phyloP scores from a whole-genome alignment of 176 grass and related monocot genomes.

The Triticum dicoccoides region DNA sequence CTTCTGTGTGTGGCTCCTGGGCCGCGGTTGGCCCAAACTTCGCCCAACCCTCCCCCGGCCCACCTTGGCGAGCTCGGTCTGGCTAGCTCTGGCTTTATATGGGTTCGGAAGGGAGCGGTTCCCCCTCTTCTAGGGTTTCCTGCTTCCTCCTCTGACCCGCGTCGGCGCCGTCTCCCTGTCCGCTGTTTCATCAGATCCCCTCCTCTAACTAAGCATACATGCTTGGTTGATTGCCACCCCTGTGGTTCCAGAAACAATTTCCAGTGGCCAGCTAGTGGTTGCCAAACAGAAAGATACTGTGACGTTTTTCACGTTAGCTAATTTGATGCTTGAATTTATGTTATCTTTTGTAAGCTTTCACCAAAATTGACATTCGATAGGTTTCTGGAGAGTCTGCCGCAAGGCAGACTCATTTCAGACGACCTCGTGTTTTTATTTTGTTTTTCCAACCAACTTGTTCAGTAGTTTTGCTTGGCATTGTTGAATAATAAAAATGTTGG shows the following conservation, averaged over 20 bases:
- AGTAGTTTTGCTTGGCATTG: neutral
- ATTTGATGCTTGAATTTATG: too few relatives aligned
- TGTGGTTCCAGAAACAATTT: neutral
- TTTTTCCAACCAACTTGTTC: neutral
- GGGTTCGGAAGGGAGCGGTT: too few relatives aligned
- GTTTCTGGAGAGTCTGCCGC: neutral
- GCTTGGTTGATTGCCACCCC: neutral
- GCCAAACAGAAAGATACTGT: neutral
- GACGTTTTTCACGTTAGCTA: neutral
- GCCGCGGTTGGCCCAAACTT: too few relatives aligned
- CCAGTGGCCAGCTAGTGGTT: neutral
- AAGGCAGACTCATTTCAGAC: neutral
- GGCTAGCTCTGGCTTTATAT: too few relatives aligned
- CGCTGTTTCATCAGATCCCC: too few relatives aligned
- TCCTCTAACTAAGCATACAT: neutral
- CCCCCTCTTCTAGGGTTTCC: too few relatives aligned
- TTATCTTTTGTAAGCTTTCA: neutral
- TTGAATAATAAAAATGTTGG: neutral
- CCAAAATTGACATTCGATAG: neutral
- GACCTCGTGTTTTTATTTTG: neutral
- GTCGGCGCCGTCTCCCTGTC: too few relatives aligned
- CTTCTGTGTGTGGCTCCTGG: too few relatives aligned
- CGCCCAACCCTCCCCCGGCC: too few relatives aligned
- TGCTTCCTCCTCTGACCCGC: too few relatives aligned
- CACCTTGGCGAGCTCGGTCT: too few relatives aligned